Evolutionary conservation across 2,329 filamentous ascomycete species (phyloP).

Genomic region (Metarhizium album): DNA sequence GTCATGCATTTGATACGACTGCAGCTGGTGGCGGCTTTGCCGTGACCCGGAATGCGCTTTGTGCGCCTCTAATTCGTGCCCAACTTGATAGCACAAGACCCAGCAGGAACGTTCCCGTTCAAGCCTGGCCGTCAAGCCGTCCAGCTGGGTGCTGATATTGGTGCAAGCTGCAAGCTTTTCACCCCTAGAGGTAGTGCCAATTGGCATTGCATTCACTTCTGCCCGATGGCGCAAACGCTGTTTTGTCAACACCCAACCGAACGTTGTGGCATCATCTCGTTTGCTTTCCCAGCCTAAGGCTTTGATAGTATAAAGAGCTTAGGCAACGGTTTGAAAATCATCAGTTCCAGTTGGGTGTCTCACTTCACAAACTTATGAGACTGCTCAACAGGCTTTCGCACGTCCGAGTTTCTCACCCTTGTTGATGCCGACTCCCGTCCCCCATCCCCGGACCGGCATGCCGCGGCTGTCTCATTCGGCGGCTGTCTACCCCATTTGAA

Average conservation of each 20-base stretch:
- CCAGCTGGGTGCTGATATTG: neutral
- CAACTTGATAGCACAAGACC: neutral
- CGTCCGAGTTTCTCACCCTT: neutral
- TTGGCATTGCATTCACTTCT: neutral
- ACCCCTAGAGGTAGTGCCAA: neutral
- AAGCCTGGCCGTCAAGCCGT: no score
- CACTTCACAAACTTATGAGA: neutral
- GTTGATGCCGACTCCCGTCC: neutral
- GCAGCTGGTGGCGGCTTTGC: neutral
- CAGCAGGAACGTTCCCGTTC: neutral
- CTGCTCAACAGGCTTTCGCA: neutral
- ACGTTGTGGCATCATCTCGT: neutral
- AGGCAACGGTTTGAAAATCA: neutral
- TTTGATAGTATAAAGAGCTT: neutral
- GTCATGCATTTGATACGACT: neutral
- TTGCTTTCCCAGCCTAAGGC: neutral
- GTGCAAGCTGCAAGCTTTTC: neutral
- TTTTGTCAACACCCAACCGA: neutral
- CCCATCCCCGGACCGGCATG: neutral
- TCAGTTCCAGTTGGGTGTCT: neutral
- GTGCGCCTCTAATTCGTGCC: neutral
- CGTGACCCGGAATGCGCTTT: neutral
- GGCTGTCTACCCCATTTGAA: no score
- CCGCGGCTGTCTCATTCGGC: neutral
- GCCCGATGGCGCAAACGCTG: neutral